A percentile compares a stretch with the other conserved stretches of the same genome.
Conservation (phyloP, 2,329 filamentous ascomycete genomes). For the Arthroderma sp. region DNA sequence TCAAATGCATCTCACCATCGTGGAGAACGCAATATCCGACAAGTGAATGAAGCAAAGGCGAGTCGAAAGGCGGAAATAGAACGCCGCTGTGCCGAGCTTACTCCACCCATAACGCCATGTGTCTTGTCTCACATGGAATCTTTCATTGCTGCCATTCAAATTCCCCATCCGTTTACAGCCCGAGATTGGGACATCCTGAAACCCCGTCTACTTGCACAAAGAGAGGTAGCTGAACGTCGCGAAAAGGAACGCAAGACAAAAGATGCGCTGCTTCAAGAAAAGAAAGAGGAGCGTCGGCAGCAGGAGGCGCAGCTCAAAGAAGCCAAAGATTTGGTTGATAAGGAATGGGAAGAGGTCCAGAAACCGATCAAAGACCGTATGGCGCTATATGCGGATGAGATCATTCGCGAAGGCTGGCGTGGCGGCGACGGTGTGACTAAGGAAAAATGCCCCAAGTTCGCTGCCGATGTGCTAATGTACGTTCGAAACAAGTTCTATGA, state of each 20-base stretch:
- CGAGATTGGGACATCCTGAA: slow-evolving; percentile 56
- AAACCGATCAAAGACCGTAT: slow-evolving; percentile 53
- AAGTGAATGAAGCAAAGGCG: slow-evolving; percentile 51
- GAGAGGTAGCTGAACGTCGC: slow-evolving; percentile 47
- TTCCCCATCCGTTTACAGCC: slow-evolving; percentile 54
- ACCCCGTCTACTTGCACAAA: slow-evolving; percentile 53
- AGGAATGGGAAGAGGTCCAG: slow-evolving; percentile 59
- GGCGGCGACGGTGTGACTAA: slow-evolving; percentile 50
- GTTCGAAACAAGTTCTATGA: slow-evolving; percentile 55
- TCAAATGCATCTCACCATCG: slow-evolving; percentile 9
- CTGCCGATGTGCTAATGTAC: slow-evolving; percentile 55
- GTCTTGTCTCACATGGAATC: slow-evolving; percentile 57
- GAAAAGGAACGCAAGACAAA: slow-evolving; percentile 40
- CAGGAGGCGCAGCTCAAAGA: slow-evolving; percentile 39
- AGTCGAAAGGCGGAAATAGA: slow-evolving; percentile 58
- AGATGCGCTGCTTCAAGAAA: slow-evolving; percentile 31
- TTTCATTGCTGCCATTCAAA: slow-evolving; percentile 60
- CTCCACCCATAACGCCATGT: slow-evolving; percentile 50
- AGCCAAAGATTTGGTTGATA: slow-evolving; percentile 47
- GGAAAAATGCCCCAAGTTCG: slow-evolving; percentile 54
- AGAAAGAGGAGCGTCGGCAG: slow-evolving; percentile 33
- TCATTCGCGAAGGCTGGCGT: slow-evolving; percentile 53
- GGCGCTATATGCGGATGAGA: slow-evolving; percentile 54
- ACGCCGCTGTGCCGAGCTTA: slow-evolving; percentile 49
- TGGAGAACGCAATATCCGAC: slow-evolving; percentile 44